A percentile compares a stretch with the other conserved stretches of the same genome.
phyloP scores from a whole-genome alignment of 2,329 filamentous ascomycete genomes.

The Cladophialophora chaetospira region DNA sequence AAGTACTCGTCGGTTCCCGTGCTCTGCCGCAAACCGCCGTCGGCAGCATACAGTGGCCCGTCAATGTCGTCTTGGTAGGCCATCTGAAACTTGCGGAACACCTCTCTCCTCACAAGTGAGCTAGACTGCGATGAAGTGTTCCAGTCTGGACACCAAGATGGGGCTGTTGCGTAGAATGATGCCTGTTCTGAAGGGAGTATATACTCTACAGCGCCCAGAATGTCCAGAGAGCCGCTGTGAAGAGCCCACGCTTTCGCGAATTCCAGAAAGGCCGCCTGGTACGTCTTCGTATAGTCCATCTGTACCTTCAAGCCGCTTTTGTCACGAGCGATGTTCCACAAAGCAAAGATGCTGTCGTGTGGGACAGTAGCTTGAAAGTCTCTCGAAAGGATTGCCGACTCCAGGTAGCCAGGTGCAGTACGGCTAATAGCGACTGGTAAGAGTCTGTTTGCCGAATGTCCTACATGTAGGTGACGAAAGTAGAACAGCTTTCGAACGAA shows the following conservation, averaged over 20 bases:
- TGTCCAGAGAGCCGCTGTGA: constrained; percentile 5
- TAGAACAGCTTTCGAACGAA: constrained; percentile 12
- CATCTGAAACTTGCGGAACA: neutral
- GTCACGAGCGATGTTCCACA: constrained; percentile 12
- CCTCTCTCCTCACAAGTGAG: constrained; percentile 8
- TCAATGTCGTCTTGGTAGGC: neutral
- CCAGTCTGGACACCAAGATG: constrained; percentile 15
- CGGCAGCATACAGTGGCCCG: constrained; percentile 1
- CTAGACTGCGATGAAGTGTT: constrained; percentile 1
- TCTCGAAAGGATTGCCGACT: constrained; percentile 2
- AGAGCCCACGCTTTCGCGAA: constrained; percentile 8
- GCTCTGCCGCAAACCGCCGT: constrained; percentile 1
- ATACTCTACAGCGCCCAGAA: constrained; percentile 7
- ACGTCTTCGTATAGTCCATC: constrained; percentile 2
- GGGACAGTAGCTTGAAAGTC: constrained; percentile 10
- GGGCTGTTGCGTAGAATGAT: constrained; percentile 1
- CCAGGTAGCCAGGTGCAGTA: constrained; percentile 8
- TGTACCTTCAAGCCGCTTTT: neutral
- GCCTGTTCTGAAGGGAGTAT: neutral
- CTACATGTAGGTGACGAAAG: constrained; percentile 10
- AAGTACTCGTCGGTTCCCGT: neutral
- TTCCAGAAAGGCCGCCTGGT: neutral
- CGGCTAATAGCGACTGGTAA: neutral
- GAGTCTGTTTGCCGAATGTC: neutral
- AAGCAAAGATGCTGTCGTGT: constrained; percentile 10